phyloP scores from a whole-genome alignment of 176 grass and related monocot genomes.

The Eleusine coracana region DNA sequence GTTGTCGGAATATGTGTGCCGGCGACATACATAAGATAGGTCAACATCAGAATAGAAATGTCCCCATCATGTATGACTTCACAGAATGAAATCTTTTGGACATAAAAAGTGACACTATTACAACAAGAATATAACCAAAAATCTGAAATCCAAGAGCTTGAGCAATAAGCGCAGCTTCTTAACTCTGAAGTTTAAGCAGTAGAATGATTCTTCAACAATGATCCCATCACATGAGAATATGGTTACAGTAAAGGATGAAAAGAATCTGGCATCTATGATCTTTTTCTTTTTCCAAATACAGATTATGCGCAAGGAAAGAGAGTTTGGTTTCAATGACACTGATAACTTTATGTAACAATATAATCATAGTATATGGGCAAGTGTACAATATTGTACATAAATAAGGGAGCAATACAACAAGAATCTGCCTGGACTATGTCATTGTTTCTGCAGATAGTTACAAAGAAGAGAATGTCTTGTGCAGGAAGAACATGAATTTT shows the following conservation, averaged over 20 bases:
- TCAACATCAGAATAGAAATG: neutral
- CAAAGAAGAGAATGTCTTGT: slow-evolving; percentile 25
- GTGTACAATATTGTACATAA: slow-evolving; percentile 1
- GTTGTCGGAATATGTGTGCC: too few relatives aligned
- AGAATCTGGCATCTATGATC: neutral
- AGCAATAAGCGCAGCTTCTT: neutral
- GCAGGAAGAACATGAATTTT: neutral
- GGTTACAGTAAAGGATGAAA: neutral
- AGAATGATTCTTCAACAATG: slow-evolving; percentile 3
- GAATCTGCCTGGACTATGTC: slow-evolving; percentile 7
- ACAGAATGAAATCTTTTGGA: neutral
- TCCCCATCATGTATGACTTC: neutral
- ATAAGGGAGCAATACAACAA: slow-evolving; percentile 6
- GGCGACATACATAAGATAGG: too few relatives aligned
- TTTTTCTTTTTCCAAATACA: neutral
- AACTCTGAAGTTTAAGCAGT: neutral
- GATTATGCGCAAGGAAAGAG: neutral
- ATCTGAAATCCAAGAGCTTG: slow-evolving; percentile 3
- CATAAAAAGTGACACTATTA: neutral
- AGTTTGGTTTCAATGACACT: neutral
- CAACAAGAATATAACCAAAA: neutral
- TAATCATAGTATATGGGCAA: neutral
- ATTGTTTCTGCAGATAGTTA: slow-evolving; percentile 18
- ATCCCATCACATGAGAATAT: neutral
- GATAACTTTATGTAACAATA: neutral